Base-by-base conservation (phyloP, 176 grass and related monocot species). In the Themeda triandra region DNA sequence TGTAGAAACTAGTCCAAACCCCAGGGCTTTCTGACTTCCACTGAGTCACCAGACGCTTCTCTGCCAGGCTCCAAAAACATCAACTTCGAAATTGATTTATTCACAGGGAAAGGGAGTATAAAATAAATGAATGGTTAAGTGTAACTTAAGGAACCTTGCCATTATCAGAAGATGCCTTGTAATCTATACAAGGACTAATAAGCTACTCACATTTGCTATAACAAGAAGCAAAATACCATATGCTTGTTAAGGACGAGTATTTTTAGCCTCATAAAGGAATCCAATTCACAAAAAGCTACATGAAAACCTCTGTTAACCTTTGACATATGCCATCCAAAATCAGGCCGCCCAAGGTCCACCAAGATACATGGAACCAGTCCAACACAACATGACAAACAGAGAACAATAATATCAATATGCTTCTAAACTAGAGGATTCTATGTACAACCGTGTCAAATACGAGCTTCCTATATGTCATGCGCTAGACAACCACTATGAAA, bases 391-490 rank as follows among this genome's bases (percentile, higher is more conserved):
- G 68, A 70, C 19, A 58, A 84, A 75, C 27, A 62, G 36, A 83
- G 65, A 86, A 19, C 40, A 76, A 41, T 49, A 82, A 78, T 78
- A 33, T 42, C 24, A 81, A 33, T 49, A 71, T 83, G 44, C 73
- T 82, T 77, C 77, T 82, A 86, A 45, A 69, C 33, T 75, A 66
- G 19, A 71, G 36, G 37, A 33, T 54, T 32, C 30, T 90, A 87
- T 87, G 80, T 90, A 90, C 84, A 83, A 80, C 69, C 37, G 48
- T 79, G 69, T 75, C 60, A 2, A 78, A 73, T 33, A 83, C n/a
- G 24, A 37, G 59, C 51, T 75, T 87, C 69, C 88, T 83, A 68
- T 81, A 67, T 10, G 45, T 17, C 71, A 59, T 68, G 15, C 62
- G 27, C 56, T 32, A 46, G 66, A 82, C 42, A 82, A 71, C 28